These are phyloP conservation scores for Naganishia sp. DNA, from an alignment of 1,284 basidiomycete species.

Conservation along the genomic window DNA sequence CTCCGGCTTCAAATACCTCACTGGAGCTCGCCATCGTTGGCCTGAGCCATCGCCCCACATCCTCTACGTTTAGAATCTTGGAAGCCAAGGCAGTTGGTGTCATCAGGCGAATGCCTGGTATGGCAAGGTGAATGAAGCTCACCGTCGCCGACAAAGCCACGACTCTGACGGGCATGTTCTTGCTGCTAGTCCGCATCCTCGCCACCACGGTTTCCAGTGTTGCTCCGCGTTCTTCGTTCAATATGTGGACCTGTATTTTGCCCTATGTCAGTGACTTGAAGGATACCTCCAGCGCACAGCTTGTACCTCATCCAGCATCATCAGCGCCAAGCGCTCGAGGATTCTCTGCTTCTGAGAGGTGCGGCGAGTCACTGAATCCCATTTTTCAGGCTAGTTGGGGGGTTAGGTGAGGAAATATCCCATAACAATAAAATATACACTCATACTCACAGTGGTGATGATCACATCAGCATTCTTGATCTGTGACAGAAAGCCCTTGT, in stretches of 20 bases:
- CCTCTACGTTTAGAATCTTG: constrained; percentile 75
- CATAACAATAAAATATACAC: constrained; percentile 2
- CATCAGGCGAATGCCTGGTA: too few relatives aligned
- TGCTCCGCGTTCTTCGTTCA: constrained; percentile 84
- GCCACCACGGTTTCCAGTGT: constrained; percentile 90
- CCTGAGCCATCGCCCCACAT: constrained; percentile 89
- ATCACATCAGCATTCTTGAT: constrained; percentile 74
- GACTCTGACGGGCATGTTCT: constrained; percentile 71
- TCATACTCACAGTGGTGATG: constrained; percentile 67
- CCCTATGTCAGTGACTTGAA: background rate
- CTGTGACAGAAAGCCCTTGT: constrained; percentile 63
- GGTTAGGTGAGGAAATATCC: background rate
- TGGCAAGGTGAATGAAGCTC: background rate
- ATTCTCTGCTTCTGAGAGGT: constrained; percentile 58
- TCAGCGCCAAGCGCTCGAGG: constrained; percentile 55
- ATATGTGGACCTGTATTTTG: constrained; percentile 73
- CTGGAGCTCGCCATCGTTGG: constrained; percentile 35
- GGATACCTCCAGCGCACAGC: background rate
- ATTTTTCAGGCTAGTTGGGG: constrained; percentile 77
- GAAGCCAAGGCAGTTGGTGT: background rate
- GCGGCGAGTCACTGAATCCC: constrained; percentile 84
- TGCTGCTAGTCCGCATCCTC: constrained; percentile 73
- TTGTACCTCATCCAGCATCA: constrained; percentile 85
- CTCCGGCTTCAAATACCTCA: constrained; percentile 37
- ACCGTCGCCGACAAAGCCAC: constrained; percentile 90